These are phyloP conservation scores for Mortierella sp. DNA, from an alignment of 371 early-diverging fungal species.

Conservation along the genomic window DNA sequence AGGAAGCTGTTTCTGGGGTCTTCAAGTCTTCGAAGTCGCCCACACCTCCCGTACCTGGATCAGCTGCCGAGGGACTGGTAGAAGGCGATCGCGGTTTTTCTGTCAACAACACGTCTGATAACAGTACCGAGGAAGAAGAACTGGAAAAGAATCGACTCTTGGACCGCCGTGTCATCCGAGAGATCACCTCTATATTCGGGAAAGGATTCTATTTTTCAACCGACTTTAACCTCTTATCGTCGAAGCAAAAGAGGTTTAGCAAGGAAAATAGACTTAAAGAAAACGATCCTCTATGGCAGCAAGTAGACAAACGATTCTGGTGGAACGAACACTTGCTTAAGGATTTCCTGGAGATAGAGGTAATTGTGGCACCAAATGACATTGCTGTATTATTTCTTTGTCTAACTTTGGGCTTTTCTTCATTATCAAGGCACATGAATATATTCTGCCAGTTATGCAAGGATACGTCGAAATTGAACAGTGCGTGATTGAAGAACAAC, in stretches of 20 bases:
- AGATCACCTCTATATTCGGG: slow-evolving; percentile 72
- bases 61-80: neutral
- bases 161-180: slow-evolving; percentile 72
- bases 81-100: neutral
- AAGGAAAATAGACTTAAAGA: slow-evolving; percentile 21
- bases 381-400: neutral
- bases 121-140: slow-evolving; percentile 15
- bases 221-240: slow-evolving; percentile 56
- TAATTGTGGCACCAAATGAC: slow-evolving; percentile 3
- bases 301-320: slow-evolving; percentile 70
- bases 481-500: slow-evolving; percentile 71
- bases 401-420: neutral
- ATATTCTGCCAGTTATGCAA: slow-evolving; percentile 78
- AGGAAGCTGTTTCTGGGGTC: slow-evolving; percentile 31
- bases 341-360: slow-evolving; percentile 60
- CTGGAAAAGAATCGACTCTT: slow-evolving; percentile 57
- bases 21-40: slow-evolving; percentile 21
- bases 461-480: slow-evolving; percentile 74
- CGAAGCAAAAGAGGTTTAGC: slow-evolving; percentile 45
- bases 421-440: slow-evolving; percentile 64
- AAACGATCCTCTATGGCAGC: slow-evolving; percentile 54
- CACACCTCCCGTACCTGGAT: neutral
- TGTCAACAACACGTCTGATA: neutral
- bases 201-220: slow-evolving; percentile 77
- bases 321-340: slow-evolving; percentile 76